Base-by-base conservation (phyloP, 176 grass and related monocot species). In the Eremochloa ophiuroides region DNA sequence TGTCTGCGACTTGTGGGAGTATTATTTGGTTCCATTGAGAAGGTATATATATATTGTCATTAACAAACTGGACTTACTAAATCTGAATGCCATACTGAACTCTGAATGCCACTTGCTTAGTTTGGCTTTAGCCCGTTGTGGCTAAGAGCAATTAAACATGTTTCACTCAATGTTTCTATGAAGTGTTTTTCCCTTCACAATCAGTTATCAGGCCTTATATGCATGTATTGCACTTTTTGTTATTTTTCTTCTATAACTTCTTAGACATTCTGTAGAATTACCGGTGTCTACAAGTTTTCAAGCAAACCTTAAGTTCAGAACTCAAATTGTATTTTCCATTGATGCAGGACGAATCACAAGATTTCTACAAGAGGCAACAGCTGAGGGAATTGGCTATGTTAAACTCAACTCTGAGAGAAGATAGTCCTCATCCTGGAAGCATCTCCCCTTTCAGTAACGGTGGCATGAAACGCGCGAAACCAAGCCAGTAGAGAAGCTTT, bases 361-460 rank as follows among this genome's bases (percentile, higher is more conserved):
- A 97, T 90, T 85, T 88, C 77, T 97, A 91, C 76, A 97, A 97
- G 86, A 88, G 88, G 28, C 91, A 97, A 37, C 94, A 97, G 41
- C 77, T 94, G 46, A 76, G 92, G 76, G 94, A 97, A 85, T 61
- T 97, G 42, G 94, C 94, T 4, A 87, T 97, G 92, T 39, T 97
- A 20, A 97, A 97, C 44, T 93, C 91, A 26, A 50, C 80, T 46
- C 50, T 93, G 20, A 93, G 91, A 89, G 94, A 97, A 72, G 88
- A 87, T 34, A 93, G 93, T 23, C 94, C 94, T 46, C 92, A 83
- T 68, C 94, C 94, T 39, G 91, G 94, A 56, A 94, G 91, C 20
- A 74, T 89, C 74, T 97, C 94, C 73, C 94, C 91, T 68, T 97
- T 97, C 71, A 88, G 89, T 62, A 92, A 81, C 0, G 93, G 85